phyloP scores from a whole-genome alignment of 2,329 filamentous ascomycete species.

The Apiospora rasikravindrae region DNA sequence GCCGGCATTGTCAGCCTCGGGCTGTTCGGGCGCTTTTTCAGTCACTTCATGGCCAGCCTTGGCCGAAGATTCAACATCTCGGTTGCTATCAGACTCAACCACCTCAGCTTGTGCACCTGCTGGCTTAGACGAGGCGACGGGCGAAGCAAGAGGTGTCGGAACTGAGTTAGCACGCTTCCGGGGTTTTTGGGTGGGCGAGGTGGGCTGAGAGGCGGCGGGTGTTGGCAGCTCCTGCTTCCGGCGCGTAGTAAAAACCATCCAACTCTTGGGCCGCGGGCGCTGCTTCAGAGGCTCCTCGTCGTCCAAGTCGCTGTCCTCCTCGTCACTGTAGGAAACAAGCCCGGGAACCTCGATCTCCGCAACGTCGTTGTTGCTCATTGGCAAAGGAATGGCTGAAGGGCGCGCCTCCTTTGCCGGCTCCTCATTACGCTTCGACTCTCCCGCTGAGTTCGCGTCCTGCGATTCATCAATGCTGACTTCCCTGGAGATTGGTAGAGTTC shows the following conservation, averaged over 20 bases:
- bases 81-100: background rate
- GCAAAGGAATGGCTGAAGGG: constrained; percentile 71
- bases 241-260: constrained; percentile 28
- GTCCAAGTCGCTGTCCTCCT: constrained; percentile 57
- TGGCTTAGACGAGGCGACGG: constrained; percentile 30
- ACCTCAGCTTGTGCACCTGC: constrained; percentile 20
- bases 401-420: constrained; percentile 24
- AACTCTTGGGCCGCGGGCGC: constrained; percentile 32
- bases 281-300: constrained; percentile 34
- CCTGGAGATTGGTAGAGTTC: constrained; percentile 42
- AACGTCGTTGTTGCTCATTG: constrained; percentile 69
- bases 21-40: background rate
- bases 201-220: constrained; percentile 42
- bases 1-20: constrained; percentile 18
- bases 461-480: constrained; percentile 18
- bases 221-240: constrained; percentile 39
- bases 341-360: constrained; percentile 83
- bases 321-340: constrained; percentile 65
- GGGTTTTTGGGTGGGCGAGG: constrained; percentile 25
- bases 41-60: background rate
- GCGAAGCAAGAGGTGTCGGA: constrained; percentile 44
- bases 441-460: background rate
- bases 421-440: constrained; percentile 26
- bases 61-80: background rate
- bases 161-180: constrained; percentile 57